Conservation (phyloP, 805 yeast species). For the Yamadazyma sp. region DNA sequence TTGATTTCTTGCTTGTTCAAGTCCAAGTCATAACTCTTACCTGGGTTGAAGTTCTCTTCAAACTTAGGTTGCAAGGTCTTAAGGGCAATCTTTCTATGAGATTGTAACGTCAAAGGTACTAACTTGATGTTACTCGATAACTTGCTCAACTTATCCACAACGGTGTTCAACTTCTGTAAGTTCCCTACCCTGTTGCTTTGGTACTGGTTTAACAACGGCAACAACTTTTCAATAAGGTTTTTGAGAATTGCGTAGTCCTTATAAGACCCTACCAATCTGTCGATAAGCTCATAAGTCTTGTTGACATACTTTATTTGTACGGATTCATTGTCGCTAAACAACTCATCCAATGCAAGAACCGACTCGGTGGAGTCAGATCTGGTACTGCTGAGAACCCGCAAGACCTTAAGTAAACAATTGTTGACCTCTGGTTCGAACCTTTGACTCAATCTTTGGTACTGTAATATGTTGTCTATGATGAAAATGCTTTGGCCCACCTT, state of each 20-base stretch:
- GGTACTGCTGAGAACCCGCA: conserved; percentile 17
- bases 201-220: conserved; percentile 25
- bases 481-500: conserved; percentile 61
- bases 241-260: conserved; percentile 60
- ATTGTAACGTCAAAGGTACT: conserved; percentile 75
- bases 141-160: conserved; percentile 49
- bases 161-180: conserved; percentile 34
- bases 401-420: conserved; percentile 38
- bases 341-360: conserved; percentile 15
- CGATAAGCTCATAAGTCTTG: conserved; percentile 33
- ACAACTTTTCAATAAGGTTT: conserved; percentile 45
- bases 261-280: conserved; percentile 46
- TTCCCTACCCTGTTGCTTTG: conserved; percentile 16
- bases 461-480: conserved; percentile 60
- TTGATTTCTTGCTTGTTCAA: conserved; percentile 71
- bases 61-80: conserved; percentile 85
- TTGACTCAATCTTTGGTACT: conserved; percentile 78
- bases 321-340: conserved; percentile 17
- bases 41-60: conserved; percentile 95
- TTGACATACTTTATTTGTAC: conserved; percentile 31
- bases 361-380: conserved; percentile 3
- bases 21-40: conserved; percentile 82
- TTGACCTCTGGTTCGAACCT: conserved; percentile 78
- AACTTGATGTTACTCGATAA: conserved; percentile 40
- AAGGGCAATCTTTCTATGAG: conserved; percentile 81